phyloP scores from a whole-genome alignment of 2,329 filamentous ascomycete species.

The Pezicula carpinea region DNA sequence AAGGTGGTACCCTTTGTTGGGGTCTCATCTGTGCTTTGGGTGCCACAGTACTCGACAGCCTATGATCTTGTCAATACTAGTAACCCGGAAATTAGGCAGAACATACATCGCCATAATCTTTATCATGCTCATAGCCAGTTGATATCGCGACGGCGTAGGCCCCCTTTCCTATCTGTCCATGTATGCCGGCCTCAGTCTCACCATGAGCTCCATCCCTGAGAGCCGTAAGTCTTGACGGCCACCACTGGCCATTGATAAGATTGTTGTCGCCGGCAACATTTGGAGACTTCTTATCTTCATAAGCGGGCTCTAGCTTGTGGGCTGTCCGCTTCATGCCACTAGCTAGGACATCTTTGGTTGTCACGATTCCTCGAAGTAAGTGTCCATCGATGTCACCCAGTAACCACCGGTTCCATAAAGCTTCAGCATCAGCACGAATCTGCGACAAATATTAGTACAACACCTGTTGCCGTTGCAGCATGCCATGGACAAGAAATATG shows the following conservation, averaged over 20 bases:
- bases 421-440: conserved; percentile 39
- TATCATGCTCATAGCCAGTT: conserved; percentile 40
- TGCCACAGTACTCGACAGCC: conserved; percentile 47
- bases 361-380: conserved; percentile 32
- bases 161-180: conserved; percentile 38
- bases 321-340: conserved; percentile 11
- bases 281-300: conserved; percentile 6
- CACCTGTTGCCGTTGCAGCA: too few species aligned
- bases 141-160: conserved; percentile 49
- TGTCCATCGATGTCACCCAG: conserved; percentile 36
- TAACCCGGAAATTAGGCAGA: not conserved
- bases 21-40: conserved; percentile 29
- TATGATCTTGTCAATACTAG: conserved; percentile 22
- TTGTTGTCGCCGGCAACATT: conserved; percentile 27
- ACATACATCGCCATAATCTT: conserved; percentile 38
- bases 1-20: conserved; percentile 33
- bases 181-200: conserved; percentile 42
- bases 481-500: too few species aligned
- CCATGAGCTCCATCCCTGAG: conserved; percentile 50
- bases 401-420: conserved; percentile 42
- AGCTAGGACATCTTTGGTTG: conserved; percentile 12
- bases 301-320: conserved; percentile 8
- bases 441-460: too few species aligned
- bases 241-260: conserved; percentile 40
- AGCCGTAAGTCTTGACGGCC: conserved; percentile 44